Evolutionary conservation across 1,139 yeast genomes (phyloP), one percentile per base, ranked within the genome.

Genomic region (Blastobotrys capitulatus): DNA sequence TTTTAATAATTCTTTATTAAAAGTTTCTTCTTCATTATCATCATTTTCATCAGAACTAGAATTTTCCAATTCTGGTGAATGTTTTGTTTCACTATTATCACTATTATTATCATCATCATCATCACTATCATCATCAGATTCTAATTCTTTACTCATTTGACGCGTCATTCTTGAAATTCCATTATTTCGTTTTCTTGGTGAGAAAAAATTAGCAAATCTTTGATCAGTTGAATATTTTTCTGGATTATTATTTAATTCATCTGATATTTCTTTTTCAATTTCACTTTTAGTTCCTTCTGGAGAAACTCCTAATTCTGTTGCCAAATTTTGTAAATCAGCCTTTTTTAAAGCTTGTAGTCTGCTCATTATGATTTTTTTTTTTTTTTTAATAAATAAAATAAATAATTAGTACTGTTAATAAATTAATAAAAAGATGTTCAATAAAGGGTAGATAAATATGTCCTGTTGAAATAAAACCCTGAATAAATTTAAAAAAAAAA

Each of bases 241-340:
- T n/a, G 56, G 54, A 43, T 60, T 53, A 19, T 49, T 40, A 5
- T 54, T 46, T 41, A 65, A 53, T 44, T 47, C 50, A 39, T 52
- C 50, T 27, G 55, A 37, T 44, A 65, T 61, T 10, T 67, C 56
- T 13, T 55, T 55, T 49, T 64, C 68, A 41, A 63, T 49, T 34
- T 59, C 65, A 27, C 48, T 46, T 52, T 63, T 60, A 38, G 57
- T 44, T 13, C 65, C 64, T 10, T 56, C 60, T 20, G 58, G 37
- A 20, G 59, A 59, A 42, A 71, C 56, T 29, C 63, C 64, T 48
- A 72, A 63, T 36, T 61, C 63, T 15, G 57, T 51, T 22, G 74
- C 72, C 43, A 71, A 57, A 13, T 61, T 61, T 47, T 66, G 65
- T 47, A 72, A 62, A 34, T 65, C 66, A 35, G 63, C 60, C 59